Evolutionary conservation across 2,329 filamentous ascomycete genomes (phyloP).

Genomic region (Rutstroemia sp.): DNA sequence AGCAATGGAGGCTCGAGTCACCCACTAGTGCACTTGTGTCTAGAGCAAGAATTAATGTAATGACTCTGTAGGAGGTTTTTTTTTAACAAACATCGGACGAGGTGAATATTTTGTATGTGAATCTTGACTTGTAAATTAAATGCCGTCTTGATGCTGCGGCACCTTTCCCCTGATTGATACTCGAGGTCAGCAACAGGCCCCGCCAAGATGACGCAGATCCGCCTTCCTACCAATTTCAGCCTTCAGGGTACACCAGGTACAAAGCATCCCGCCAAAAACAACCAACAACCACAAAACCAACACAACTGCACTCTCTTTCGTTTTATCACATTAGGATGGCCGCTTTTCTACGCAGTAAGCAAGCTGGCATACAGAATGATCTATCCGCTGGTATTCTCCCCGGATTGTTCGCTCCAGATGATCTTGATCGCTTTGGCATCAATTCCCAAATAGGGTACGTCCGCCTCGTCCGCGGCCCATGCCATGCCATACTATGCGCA

Average conservation of each 20-base stretch:
- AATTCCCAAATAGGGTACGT: slow-evolving; percentile 62
- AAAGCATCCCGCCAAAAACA: neutral
- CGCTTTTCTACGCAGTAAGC: slow-evolving; percentile 82
- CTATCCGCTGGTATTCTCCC: slow-evolving; percentile 74
- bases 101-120: neutral
- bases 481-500: neutral
- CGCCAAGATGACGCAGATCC: slow-evolving; percentile 4
- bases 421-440: slow-evolving; percentile 76
- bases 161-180: neutral
- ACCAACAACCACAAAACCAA: slow-evolving; percentile 4
- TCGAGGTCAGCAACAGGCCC: neutral
- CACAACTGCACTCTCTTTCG: neutral
- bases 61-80: no score
- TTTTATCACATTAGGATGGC: slow-evolving; percentile 51
- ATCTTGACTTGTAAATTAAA: neutral
- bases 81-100: neutral
- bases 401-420: slow-evolving; percentile 74
- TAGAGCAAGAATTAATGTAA: no score
- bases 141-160: no score
- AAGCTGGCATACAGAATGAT: slow-evolving; percentile 87
- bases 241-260: neutral
- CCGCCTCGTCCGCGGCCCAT: neutral
- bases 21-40: no score
- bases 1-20: no score
- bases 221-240: neutral